Percentiles rank a stretch among this genome's conserved stretches.
phyloP scores from a whole-genome alignment of 2,329 filamentous ascomycete genomes.

The Colletotrichum coccodes region DNA sequence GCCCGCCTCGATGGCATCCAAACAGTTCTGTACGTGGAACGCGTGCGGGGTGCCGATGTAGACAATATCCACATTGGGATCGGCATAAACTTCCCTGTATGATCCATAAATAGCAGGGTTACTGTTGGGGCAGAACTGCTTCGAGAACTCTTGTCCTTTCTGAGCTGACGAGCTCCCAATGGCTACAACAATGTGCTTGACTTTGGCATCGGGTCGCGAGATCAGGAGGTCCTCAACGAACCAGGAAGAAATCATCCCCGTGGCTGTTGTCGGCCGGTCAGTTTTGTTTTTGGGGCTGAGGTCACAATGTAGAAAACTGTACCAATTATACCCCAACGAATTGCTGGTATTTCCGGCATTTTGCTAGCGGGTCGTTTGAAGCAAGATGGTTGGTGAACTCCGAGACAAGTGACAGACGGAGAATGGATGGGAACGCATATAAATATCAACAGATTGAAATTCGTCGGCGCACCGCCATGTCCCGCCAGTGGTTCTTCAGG shows the following conservation, averaged over 20 bases:
- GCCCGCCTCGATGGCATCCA: conserved; percentile 52
- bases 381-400: too few relatives aligned
- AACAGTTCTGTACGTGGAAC: conserved; percentile 54
- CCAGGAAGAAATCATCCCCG: conserved; percentile 52
- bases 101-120: conserved; percentile 48
- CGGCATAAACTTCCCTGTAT: conserved; percentile 51
- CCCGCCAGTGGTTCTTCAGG: too few relatives aligned
- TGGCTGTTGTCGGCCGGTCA: conserved; percentile 34
- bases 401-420: too few relatives aligned
- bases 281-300: neutral
- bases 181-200: conserved; percentile 52
- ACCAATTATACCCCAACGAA: conserved; percentile 47
- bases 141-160: conserved; percentile 50
- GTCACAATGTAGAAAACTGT: neutral
- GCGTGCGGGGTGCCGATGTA: conserved; percentile 58
- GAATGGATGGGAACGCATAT: too few relatives aligned
- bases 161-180: conserved; percentile 51
- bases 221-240: conserved; percentile 54
- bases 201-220: conserved; percentile 45
- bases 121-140: conserved; percentile 40
- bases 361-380: neutral
- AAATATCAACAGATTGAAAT: too few relatives aligned
- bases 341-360: conserved; percentile 31
- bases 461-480: too few relatives aligned
- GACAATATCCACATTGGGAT: conserved; percentile 53